Evolutionary conservation across 2,329 filamentous ascomycete species (phyloP).

Genomic region (Aspergillus viridinutans): DNA sequence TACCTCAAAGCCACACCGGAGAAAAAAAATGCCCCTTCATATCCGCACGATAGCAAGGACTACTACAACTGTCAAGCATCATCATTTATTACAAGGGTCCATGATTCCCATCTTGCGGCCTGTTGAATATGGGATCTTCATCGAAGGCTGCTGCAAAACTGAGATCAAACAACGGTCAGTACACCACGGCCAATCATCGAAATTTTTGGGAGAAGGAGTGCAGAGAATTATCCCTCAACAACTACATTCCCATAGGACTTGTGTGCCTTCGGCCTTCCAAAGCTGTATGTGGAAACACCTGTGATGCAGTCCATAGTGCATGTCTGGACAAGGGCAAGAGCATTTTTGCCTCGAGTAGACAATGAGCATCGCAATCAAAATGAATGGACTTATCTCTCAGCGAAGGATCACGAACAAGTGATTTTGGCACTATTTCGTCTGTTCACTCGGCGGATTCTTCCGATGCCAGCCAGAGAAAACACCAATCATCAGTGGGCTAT

Average conservation of each 20-base stretch:
- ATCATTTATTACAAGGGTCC: background rate
- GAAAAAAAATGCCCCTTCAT: background rate
- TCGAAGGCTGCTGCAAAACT: background rate
- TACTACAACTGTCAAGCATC: background rate
- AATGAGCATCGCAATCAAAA: background rate
- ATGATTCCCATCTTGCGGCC: background rate
- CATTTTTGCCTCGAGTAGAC: background rate
- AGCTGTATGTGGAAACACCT: background rate
- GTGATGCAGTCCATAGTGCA: background rate
- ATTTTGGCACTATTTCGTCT: background rate
- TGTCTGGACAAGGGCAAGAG: background rate
- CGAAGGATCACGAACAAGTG: background rate
- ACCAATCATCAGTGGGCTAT: too few relatives aligned
- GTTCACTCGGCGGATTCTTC: background rate
- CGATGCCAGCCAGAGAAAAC: too few relatives aligned
- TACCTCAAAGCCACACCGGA: too few relatives aligned
- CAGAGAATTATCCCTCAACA: background rate
- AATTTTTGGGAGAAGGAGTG: background rate
- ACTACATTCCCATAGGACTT: background rate
- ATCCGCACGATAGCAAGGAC: background rate
- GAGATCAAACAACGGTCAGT: background rate
- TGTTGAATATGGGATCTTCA: background rate
- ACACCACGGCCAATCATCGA: background rate
- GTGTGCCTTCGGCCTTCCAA: background rate
- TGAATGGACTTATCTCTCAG: background rate